Percentiles rank a stretch among this genome's conserved stretches.
phyloP scores from a whole-genome alignment of 2,329 filamentous ascomycete genomes.

The Trichoderma citrinoviride region DNA sequence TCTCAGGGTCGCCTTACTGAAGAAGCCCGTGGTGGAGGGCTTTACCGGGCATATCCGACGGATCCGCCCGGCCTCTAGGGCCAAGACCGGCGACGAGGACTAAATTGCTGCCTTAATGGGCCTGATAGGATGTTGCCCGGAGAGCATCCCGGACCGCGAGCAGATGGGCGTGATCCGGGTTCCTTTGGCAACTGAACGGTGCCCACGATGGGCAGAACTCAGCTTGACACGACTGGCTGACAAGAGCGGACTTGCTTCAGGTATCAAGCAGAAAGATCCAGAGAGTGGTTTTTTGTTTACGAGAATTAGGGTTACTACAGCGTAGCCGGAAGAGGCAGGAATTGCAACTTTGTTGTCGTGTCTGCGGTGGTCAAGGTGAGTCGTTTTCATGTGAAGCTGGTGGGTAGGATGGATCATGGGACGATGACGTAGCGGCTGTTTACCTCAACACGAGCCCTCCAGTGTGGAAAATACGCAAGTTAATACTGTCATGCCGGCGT shows the following conservation, averaged over 20 bases:
- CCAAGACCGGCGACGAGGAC: not conserved
- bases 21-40: not conserved
- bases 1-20: not conserved
- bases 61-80: too few relatives aligned
- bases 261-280: too few relatives aligned
- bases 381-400: too few relatives aligned
- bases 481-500: not conserved
- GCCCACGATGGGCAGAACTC: not conserved
- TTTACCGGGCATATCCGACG: not conserved
- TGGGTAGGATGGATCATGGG: not conserved
- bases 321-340: too few relatives aligned
- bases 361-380: too few relatives aligned
- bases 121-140: not conserved
- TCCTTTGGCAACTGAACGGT: not conserved
- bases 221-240: not conserved
- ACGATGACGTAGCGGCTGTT: not conserved
- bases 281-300: too few relatives aligned
- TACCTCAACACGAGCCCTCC: not conserved
- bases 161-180: not conserved
- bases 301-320: too few relatives aligned
- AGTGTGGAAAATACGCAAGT: not conserved
- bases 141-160: not conserved
- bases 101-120: not conserved
- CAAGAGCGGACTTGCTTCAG: not conserved
- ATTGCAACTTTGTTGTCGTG: too few relatives aligned